Evolutionary conservation across 306 rosid genomes (phyloP).

Genomic region (Neltuma alba): DNA sequence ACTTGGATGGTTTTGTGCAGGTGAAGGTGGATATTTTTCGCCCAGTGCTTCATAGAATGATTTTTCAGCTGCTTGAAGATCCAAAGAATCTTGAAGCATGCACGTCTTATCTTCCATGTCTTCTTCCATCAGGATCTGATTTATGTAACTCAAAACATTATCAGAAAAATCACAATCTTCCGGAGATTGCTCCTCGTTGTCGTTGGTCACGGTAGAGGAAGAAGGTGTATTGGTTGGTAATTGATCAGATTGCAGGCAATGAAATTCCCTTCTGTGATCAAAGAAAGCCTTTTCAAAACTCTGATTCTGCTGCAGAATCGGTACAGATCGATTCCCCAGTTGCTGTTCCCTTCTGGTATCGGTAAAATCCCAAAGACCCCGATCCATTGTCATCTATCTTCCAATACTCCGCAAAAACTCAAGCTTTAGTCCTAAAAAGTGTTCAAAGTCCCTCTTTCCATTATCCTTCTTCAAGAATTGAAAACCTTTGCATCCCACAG

Average conservation of each 20-base stretch:
- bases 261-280: slow-evolving; percentile 46
- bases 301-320: slow-evolving; percentile 51
- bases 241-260: slow-evolving; percentile 48
- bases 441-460: slow-evolving; percentile 26
- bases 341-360: slow-evolving; percentile 51
- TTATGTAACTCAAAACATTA: slow-evolving; percentile 74
- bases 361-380: slow-evolving; percentile 35
- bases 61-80: slow-evolving; percentile 92
- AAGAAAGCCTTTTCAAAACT: slow-evolving; percentile 40
- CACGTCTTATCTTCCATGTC: slow-evolving; percentile 88
- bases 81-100: slow-evolving; percentile 89
- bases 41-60: slow-evolving; percentile 89
- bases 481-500: slow-evolving; percentile 43
- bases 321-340: slow-evolving; percentile 52
- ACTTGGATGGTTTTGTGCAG: slow-evolving; percentile 37
- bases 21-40: slow-evolving; percentile 77
- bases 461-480: slow-evolving; percentile 9
- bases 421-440: slow-evolving; percentile 34
- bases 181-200: slow-evolving; percentile 68
- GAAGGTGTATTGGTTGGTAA: slow-evolving; percentile 41
- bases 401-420: slow-evolving; percentile 23
- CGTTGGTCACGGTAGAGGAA: slow-evolving; percentile 46
- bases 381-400: slow-evolving; percentile 61
- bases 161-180: slow-evolving; percentile 97
- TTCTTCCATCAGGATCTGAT: slow-evolving; percentile 96